Evolutionary conservation across 768 basidiomycete species (phyloP).

Genomic region (Tylopilus sp.): DNA sequence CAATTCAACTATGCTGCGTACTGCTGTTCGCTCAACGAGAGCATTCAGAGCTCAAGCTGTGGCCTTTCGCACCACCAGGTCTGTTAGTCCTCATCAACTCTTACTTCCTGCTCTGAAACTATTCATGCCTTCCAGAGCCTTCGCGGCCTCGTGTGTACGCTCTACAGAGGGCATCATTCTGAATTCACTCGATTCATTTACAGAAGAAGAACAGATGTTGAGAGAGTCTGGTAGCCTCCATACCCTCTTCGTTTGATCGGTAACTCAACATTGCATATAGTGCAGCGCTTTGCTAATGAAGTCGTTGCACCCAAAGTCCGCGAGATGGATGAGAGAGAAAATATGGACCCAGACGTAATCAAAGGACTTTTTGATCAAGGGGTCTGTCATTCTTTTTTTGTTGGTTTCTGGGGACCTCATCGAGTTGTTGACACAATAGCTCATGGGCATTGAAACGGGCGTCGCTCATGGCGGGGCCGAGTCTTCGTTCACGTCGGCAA

Average conservation of each 20-base stretch:
- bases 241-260: neutral
- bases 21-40: slow-evolving; percentile 15
- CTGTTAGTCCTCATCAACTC: neutral
- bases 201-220: slow-evolving; percentile 93
- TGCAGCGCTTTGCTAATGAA: slow-evolving; percentile 84
- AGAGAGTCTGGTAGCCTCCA: slow-evolving; percentile 73
- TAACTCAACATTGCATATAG: slow-evolving; percentile 39
- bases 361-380: slow-evolving; percentile 93
- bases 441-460: slow-evolving; percentile 97
- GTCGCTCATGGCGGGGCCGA: slow-evolving; percentile 83
- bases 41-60: neutral
- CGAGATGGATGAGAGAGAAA: slow-evolving; percentile 98
- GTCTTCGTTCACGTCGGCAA: slow-evolving; percentile 89
- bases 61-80: slow-evolving; percentile 15
- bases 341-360: slow-evolving; percentile 87
- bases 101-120: neutral
- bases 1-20: slow-evolving; percentile 23
- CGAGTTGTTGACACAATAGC: slow-evolving; percentile 39
- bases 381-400: slow-evolving; percentile 42
- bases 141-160: slow-evolving; percentile 24
- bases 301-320: slow-evolving; percentile 87
- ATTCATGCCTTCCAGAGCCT: slow-evolving; percentile 13
- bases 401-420: neutral
- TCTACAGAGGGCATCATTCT: slow-evolving; percentile 31
- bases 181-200: slow-evolving; percentile 76